Conservation (phyloP, 2,329 filamentous ascomycete genomes). For the Westerdykella aurantiaca region DNA sequence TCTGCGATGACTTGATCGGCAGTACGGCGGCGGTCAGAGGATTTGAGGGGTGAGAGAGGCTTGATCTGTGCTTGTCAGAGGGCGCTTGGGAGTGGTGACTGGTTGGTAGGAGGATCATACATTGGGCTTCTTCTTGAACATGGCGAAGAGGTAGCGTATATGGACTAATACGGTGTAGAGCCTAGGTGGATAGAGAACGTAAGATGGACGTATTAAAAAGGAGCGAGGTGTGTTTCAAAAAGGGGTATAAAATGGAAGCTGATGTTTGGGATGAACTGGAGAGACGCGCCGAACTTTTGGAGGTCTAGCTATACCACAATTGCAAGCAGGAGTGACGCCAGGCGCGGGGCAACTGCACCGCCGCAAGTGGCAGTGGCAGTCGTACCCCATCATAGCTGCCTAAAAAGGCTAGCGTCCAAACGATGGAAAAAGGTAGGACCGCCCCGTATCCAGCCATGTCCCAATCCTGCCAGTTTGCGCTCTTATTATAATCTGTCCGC, state of each 20-base stretch:
- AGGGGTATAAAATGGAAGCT: no score
- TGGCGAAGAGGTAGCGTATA: constrained; percentile 23
- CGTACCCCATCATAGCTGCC: no score
- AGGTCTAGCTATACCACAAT: background rate
- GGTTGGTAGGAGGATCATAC: constrained; percentile 26
- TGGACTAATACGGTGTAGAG: background rate
- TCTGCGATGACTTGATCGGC: constrained; percentile 62
- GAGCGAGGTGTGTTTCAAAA: no score
- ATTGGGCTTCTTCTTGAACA: constrained; percentile 62
- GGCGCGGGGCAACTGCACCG: no score
- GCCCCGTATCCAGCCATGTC: no score
- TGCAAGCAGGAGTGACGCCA: background rate
- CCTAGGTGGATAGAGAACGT: background rate
- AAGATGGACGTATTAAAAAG: background rate
- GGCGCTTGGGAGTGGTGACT: background rate
- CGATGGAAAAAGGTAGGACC: no score
- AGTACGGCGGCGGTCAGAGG: constrained; percentile 61
- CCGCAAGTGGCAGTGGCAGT: no score
- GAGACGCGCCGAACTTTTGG: background rate
- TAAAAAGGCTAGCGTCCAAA: no score
- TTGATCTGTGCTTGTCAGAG: constrained; percentile 51
- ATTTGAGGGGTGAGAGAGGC: constrained; percentile 59
- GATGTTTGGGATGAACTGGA: no score
- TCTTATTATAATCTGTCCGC: no score
- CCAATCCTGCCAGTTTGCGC: no score